Conservation (phyloP, 306 rosid species). For the Dicorynia guianensis region DNA sequence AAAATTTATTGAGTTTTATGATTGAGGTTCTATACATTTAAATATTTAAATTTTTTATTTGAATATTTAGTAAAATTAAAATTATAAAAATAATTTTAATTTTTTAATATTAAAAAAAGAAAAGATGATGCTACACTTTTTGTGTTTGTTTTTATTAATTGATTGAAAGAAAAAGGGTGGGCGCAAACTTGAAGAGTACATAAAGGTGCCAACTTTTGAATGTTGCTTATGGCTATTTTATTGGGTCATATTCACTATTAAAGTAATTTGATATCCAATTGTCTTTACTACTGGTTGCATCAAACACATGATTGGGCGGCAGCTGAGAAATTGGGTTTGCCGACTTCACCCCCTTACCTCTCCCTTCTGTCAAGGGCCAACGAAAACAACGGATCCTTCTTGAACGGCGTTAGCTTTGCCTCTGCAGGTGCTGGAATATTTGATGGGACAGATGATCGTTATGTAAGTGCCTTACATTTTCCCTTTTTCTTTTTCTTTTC, state of each 20-base stretch:
- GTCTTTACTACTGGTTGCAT: not conserved
- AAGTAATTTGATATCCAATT: too few relatives aligned
- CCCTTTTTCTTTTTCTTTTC: too few relatives aligned
- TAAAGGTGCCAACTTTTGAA: not conserved
- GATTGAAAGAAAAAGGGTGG: slow-evolving; percentile 2
- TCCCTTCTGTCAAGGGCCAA: slow-evolving; percentile 52
- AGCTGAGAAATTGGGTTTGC: slow-evolving; percentile 80
- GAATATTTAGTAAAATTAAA: too few relatives aligned
- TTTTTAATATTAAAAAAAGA: too few relatives aligned
- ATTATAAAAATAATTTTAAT: too few relatives aligned
- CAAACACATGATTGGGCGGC: slow-evolving; percentile 34
- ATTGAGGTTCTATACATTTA: too few relatives aligned
- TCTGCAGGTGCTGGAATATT: slow-evolving; percentile 94
- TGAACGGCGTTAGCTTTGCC: slow-evolving; percentile 81
- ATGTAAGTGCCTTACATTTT: slow-evolving; percentile 53
- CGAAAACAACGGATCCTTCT: slow-evolving; percentile 39
- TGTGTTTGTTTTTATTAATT: not conserved
- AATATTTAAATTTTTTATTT: too few relatives aligned
- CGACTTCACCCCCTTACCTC: slow-evolving; percentile 77
- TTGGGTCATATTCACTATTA: too few relatives aligned
- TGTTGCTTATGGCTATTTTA: not conserved
- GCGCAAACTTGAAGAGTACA: slow-evolving; percentile 10
- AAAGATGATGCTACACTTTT: slow-evolving; percentile 8
- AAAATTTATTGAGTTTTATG: too few relatives aligned
- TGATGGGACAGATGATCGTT: slow-evolving; percentile 54